phyloP scores from a whole-genome alignment of 1,284 basidiomycete genomes.

The Trametes sp. region DNA sequence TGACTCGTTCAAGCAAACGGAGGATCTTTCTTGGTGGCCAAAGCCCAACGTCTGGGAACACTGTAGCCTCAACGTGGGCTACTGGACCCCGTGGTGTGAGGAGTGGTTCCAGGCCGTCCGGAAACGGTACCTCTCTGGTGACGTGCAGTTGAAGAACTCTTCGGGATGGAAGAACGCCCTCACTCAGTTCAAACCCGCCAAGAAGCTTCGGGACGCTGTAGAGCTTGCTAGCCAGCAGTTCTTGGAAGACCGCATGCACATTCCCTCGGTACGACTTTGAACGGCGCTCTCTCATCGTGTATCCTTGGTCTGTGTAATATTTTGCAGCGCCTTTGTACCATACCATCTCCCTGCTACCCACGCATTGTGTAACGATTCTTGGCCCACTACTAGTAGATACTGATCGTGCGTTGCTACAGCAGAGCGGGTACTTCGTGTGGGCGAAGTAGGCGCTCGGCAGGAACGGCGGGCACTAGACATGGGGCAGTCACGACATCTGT shows the following conservation, averaged over 20 bases:
- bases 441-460: background rate
- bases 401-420: background rate
- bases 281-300: background rate
- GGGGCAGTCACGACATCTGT: too few species aligned
- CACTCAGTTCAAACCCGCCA: background rate
- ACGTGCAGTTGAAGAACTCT: background rate
- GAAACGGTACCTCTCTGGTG: background rate
- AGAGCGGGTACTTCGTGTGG: background rate
- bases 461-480: too few species aligned
- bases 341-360: background rate
- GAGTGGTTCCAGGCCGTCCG: conserved; percentile 28
- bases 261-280: background rate
- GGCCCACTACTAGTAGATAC: background rate
- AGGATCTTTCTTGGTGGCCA: conserved; percentile 40
- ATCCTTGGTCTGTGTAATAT: background rate
- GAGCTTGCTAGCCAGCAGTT: background rate
- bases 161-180: background rate
- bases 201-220: background rate
- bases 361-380: background rate
- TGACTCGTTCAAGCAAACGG: conserved; percentile 13
- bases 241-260: background rate
- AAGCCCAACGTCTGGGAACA: conserved; percentile 32
- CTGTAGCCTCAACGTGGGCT: conserved; percentile 32
- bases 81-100: conserved; percentile 37
- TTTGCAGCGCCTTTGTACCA: background rate